Conservation (phyloP, 805 yeast species). For the Komagataella pastoris region DNA sequence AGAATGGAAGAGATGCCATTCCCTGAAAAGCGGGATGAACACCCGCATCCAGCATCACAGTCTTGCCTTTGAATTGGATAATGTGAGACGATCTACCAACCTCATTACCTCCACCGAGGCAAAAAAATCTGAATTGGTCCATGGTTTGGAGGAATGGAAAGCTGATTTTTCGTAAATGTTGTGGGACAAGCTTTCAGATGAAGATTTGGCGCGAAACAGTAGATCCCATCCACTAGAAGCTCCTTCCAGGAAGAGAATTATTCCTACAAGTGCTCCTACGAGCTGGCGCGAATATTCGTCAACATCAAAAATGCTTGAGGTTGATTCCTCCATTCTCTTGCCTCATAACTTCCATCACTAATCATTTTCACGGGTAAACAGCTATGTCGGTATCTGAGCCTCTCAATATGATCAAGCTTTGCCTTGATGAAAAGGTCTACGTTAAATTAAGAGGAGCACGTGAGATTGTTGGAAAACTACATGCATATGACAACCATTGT, state of each 20-base stretch:
- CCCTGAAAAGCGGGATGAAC: slow-evolving; percentile 95
- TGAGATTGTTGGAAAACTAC: slow-evolving; percentile 80
- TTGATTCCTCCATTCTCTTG: not conserved
- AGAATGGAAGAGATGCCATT: slow-evolving; percentile 82
- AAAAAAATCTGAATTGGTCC: slow-evolving; percentile 48
- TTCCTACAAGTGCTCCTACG: too few relatives aligned
- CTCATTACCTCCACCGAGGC: slow-evolving; percentile 96
- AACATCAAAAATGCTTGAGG: not conserved
- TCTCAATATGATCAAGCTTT: slow-evolving; percentile 75
- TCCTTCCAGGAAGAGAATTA: not conserved
- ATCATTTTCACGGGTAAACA: slow-evolving; percentile 2
- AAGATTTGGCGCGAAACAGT: not conserved
- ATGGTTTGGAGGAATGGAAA: not conserved
- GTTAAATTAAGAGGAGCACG: slow-evolving; percentile 92
- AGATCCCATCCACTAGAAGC: not conserved
- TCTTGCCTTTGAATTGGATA: slow-evolving; percentile 83
- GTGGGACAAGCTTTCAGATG: not conserved
- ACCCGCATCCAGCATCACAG: slow-evolving; percentile 96
- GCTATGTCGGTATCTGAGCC: slow-evolving; percentile 45
- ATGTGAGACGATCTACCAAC: slow-evolving; percentile 96
- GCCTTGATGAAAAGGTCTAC: slow-evolving; percentile 74
- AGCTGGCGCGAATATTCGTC: not conserved
- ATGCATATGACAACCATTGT: slow-evolving; percentile 94
- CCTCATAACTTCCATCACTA: not conserved
- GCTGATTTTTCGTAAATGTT: not conserved